phyloP scores from a whole-genome alignment of 2,329 filamentous ascomycete genomes.

The Colletotrichum chlorophyti region DNA sequence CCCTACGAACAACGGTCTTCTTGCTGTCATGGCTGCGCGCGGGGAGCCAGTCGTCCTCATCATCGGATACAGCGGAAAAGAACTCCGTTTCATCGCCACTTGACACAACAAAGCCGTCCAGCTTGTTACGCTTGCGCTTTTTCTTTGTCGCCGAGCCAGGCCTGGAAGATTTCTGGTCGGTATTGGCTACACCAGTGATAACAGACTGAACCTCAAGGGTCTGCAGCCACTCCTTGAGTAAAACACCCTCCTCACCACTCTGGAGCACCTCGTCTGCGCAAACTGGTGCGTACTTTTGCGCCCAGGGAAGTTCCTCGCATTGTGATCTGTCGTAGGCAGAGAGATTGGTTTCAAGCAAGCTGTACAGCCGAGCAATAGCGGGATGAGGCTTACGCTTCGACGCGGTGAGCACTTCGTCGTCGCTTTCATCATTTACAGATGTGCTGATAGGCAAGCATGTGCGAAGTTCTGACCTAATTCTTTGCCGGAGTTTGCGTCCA shows the following conservation, averaged over 20 bases:
- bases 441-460: conserved; percentile 32
- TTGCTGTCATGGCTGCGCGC: conserved; percentile 52
- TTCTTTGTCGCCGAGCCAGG: conserved; percentile 51
- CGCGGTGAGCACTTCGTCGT: conserved; percentile 42
- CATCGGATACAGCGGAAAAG: conserved; percentile 72
- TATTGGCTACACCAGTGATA: conserved; percentile 60
- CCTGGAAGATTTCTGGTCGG: conserved; percentile 40
- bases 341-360: conserved; percentile 64
- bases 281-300: conserved; percentile 82
- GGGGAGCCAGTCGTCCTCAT: conserved; percentile 44
- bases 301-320: conserved; percentile 79
- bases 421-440: conserved; percentile 32
- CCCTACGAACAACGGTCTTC: conserved; percentile 62
- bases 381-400: conserved; percentile 53
- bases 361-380: conserved; percentile 65
- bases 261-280: conserved; percentile 78
- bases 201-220: conserved; percentile 79
- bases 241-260: conserved; percentile 68
- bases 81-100: conserved; percentile 77
- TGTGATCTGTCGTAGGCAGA: conserved; percentile 82
- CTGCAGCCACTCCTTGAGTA: conserved; percentile 83
- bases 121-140: conserved; percentile 74
- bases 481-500: conserved; percentile 58
- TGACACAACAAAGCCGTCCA: conserved; percentile 82
- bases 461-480: conserved; percentile 54